These are phyloP conservation scores for Trichoderma citrinoviride DNA, from an alignment of 2,329 filamentous ascomycete genomes.

Conservation along the genomic window DNA sequence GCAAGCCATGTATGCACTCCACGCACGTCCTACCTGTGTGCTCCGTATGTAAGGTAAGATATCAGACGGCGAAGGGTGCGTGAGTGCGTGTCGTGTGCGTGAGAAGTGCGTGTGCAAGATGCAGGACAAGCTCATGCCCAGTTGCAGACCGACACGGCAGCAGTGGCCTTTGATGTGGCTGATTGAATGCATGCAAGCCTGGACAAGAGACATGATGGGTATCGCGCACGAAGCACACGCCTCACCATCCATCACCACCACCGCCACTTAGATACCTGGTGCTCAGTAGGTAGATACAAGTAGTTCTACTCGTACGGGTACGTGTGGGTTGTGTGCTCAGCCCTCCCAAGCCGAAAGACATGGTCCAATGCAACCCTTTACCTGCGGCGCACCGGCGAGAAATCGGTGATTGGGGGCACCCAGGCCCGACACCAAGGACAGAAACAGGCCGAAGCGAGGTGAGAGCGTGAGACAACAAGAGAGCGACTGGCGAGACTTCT, in stretches of 20 bases:
- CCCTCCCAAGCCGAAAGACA: neutral
- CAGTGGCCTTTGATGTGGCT: too few relatives aligned
- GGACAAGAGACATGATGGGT: too few relatives aligned
- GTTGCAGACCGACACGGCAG: constrained; percentile 11
- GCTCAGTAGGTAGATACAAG: too few relatives aligned
- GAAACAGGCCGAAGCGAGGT: neutral
- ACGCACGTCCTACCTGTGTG: too few relatives aligned
- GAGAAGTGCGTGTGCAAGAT: neutral
- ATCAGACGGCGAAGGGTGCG: neutral
- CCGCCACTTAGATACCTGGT: neutral
- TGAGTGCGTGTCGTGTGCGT: neutral
- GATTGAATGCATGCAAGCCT: too few relatives aligned
- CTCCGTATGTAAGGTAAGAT: too few relatives aligned
- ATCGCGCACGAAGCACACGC: neutral
- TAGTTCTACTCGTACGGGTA: too few relatives aligned
- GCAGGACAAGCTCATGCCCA: neutral
- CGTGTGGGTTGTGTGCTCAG: neutral
- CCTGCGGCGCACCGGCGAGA: neutral
- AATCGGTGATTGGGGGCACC: neutral
- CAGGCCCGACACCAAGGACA: neutral
- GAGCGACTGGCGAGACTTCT: too few relatives aligned
- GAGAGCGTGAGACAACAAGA: neutral
- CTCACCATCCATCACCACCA: neutral
- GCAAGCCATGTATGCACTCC: neutral
- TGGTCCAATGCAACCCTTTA: neutral